Conservation (phyloP, 108 stramenopile species). For the Skeletonema grethae region DNA sequence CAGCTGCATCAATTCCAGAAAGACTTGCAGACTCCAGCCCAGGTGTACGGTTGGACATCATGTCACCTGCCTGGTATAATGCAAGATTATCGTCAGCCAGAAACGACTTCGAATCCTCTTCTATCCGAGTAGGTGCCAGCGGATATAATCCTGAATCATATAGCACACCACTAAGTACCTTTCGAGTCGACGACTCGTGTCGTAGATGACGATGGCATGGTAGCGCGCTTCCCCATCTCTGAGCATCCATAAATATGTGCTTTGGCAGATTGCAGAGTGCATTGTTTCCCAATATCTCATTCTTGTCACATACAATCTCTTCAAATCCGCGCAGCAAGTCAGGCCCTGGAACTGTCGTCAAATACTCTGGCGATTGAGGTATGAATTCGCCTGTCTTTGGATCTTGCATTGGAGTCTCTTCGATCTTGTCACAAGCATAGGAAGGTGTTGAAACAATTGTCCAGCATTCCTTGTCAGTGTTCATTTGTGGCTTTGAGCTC, state of each 20-base stretch:
- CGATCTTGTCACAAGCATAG: constrained; percentile 56
- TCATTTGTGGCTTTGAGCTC: constrained; percentile 53
- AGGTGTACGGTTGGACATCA: constrained; percentile 60
- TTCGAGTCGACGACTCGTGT: constrained; percentile 19
- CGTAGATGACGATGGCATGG: constrained; percentile 34
- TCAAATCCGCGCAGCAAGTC: constrained; percentile 48
- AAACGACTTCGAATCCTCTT: constrained; percentile 33
- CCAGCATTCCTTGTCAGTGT: constrained; percentile 51
- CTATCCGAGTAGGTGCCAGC: constrained; percentile 43
- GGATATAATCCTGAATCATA: constrained; percentile 39
- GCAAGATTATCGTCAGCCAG: constrained; percentile 50
- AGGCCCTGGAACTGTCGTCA: constrained; percentile 55
- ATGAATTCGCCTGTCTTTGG: constrained; percentile 57
- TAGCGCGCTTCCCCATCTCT: constrained; percentile 64
- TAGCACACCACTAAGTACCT: constrained; percentile 42
- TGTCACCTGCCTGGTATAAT: constrained; percentile 69
- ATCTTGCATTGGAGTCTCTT: constrained; percentile 68
- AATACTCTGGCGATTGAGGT: constrained; percentile 55
- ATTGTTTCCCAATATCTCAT: not conserved
- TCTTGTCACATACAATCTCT: constrained; percentile 3
- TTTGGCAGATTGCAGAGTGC: constrained; percentile 27
- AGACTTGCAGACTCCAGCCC: constrained; percentile 66
- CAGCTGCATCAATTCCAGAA: constrained; percentile 62
- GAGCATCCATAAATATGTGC: constrained; percentile 50
- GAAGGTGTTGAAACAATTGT: constrained; percentile 64